Conservation (phyloP, 164 flowering plant species). For the Cinnamomum chago region DNA sequence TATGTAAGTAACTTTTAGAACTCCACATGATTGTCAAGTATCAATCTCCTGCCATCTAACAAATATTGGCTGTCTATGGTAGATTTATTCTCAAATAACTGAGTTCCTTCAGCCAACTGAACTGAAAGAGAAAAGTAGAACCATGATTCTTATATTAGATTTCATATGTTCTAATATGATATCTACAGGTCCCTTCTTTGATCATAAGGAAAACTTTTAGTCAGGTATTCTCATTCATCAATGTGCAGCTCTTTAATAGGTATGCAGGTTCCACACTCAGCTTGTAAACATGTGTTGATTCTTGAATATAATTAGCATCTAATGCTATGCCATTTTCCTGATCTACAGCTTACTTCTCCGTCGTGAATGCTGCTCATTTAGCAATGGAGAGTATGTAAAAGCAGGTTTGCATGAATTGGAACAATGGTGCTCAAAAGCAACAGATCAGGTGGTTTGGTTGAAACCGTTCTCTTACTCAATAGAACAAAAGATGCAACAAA, state of each 20-base stretch:
- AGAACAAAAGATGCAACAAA: not conserved
- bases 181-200: constrained; percentile 60
- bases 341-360: constrained; percentile 69
- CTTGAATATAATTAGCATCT: too few relatives aligned
- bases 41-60: not conserved
- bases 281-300: not conserved
- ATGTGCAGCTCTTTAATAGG: constrained; percentile 84
- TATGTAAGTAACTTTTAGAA: constrained; percentile 37
- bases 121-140: not conserved
- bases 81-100: not conserved
- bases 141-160: not conserved
- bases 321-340: not conserved
- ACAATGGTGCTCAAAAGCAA: constrained; percentile 67
- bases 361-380: constrained; percentile 86
- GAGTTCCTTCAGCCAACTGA: not conserved
- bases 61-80: not conserved
- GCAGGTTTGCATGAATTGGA: constrained; percentile 74
- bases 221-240: constrained; percentile 76
- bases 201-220: constrained; percentile 59
- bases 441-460: constrained; percentile 39
- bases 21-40: not conserved
- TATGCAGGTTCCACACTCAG: constrained; percentile 11
- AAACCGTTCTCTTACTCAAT: not conserved
- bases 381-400: constrained; percentile 82
- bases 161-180: not conserved